Base-by-base conservation (phyloP, 2,329 filamentous ascomycete species). In the Sarocladium strictum region DNA sequence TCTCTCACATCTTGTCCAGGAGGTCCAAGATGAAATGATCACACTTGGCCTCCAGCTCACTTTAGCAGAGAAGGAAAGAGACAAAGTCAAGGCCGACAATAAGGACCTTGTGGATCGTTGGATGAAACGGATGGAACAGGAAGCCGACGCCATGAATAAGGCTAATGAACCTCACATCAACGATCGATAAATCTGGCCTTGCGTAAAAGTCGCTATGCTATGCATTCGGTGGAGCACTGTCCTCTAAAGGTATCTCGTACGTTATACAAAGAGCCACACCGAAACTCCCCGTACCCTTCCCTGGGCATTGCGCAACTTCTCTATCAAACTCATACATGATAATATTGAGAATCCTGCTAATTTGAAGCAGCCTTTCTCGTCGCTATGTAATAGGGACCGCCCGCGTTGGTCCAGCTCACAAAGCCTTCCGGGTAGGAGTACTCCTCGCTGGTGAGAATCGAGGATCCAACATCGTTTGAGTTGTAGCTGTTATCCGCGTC, bases 11-110 rank as follows among this genome's bases (percentile, higher is more conserved):
- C 40, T 6, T 47, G 5, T 14, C 12, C 62, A 87, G 80, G 82
- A 93, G 64, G 86, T 96, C 53, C 93, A 97, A 72, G 92, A 97
- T 70, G 94, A 99, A 69, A 86, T 96, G 70, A 85, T 96, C 52
- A 86, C 90, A 1, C 73, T 97, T 47, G 92, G 92, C 61, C 76
- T 97, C 60, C 89, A 97, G 69, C 77, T 97, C 41, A 91, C 94
- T 61, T 83, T 97, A 76, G 85, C 87, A 2, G 91, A 95, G 67
- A 82, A 92, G 67, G 83, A 84, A 64, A 78, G 81, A 26, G 84
- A 86, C 65, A 85, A 84, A 69, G 74, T 96, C 58, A 82, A 85
- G 65, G 79, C 78, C 56, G 94, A 97, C 68, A 97, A 97, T 66
- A 85, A 89, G 65, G 89, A 96, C 61, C 77, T 99, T 54, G 85